These are phyloP conservation scores for Climacium dendroides DNA, from an alignment of 225 moss, liverwort and hornwort genomes.

Conservation along the genomic window DNA sequence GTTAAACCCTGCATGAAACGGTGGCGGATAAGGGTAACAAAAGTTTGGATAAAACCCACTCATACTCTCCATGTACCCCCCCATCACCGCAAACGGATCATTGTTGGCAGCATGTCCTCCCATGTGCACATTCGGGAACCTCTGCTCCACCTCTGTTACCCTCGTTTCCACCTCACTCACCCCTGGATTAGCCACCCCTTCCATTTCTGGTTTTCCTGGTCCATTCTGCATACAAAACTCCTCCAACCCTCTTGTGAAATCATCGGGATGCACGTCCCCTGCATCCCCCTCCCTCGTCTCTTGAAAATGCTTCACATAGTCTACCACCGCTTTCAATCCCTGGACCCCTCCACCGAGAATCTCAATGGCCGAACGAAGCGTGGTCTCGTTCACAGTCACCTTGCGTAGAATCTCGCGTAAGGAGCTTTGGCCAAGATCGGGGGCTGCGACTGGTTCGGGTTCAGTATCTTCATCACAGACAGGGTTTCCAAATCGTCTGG, in stretches of 20 bases:
- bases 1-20: slow-evolving; percentile 17
- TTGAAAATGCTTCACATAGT: slow-evolving; percentile 17
- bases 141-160: neutral
- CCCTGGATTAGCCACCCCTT: neutral
- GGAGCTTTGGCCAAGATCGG: neutral
- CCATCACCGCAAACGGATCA: neutral
- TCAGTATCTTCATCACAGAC: neutral
- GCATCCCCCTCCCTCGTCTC: neutral
- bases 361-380: slow-evolving; percentile 12
- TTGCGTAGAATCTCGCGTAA: slow-evolving; percentile 14
- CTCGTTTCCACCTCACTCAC: neutral
- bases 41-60: slow-evolving; percentile 17
- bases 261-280: neutral
- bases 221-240: neutral
- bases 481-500: slow-evolving; percentile 24
- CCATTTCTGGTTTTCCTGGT: neutral
- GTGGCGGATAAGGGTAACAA: slow-evolving; percentile 29
- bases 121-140: neutral
- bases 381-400: slow-evolving; percentile 20
- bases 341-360: slow-evolving; percentile 32
- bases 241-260: slow-evolving; percentile 20
- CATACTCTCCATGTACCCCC: slow-evolving; percentile 10
- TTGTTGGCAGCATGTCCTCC: neutral
- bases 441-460: neutral
- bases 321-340: slow-evolving; percentile 21